Percentiles rank a stretch among this genome's conserved stretches.
phyloP scores from a whole-genome alignment of 2,329 filamentous ascomycete genomes.

The Fusarium sp. region DNA sequence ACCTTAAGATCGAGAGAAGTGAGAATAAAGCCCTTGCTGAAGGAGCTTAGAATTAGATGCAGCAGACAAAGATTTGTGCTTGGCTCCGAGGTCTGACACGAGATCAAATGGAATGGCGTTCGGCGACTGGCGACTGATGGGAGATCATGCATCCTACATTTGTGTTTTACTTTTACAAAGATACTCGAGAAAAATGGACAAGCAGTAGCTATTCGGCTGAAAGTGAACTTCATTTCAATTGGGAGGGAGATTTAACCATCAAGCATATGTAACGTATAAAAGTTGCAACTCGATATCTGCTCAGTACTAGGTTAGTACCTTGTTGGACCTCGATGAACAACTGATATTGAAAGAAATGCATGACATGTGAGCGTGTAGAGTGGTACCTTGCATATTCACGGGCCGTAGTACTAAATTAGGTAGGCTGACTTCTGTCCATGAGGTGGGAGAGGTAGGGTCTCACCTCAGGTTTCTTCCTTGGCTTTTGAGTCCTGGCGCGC shows the following conservation, averaged over 20 bases:
- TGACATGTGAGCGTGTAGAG: background rate
- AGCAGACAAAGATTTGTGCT: background rate
- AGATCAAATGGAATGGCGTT: slow-evolving; percentile 18
- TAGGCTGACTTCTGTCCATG: background rate
- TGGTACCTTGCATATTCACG: slow-evolving; percentile 13
- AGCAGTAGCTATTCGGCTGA: background rate
- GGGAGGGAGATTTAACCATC: too few relatives aligned
- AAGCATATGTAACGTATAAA: background rate
- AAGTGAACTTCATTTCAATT: background rate
- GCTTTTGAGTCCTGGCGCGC: slow-evolving; percentile 17
- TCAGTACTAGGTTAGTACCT: background rate
- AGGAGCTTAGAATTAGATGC: slow-evolving; percentile 18
- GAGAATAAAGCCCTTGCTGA: slow-evolving; percentile 45
- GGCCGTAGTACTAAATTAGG: background rate
- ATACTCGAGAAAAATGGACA: background rate
- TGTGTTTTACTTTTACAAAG: background rate
- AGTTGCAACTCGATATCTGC: background rate
- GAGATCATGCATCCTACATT: slow-evolving; percentile 5
- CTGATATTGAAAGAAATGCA: background rate
- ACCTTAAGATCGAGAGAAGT: slow-evolving; percentile 64
- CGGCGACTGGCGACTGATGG: slow-evolving; percentile 6
- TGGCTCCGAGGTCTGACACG: background rate
- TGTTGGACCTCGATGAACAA: background rate
- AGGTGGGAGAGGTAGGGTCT: background rate
- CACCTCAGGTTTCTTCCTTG: background rate